Evolutionary conservation across 2,329 filamentous ascomycete genomes (phyloP).

Genomic region (Ophiostoma fasciatum): DNA sequence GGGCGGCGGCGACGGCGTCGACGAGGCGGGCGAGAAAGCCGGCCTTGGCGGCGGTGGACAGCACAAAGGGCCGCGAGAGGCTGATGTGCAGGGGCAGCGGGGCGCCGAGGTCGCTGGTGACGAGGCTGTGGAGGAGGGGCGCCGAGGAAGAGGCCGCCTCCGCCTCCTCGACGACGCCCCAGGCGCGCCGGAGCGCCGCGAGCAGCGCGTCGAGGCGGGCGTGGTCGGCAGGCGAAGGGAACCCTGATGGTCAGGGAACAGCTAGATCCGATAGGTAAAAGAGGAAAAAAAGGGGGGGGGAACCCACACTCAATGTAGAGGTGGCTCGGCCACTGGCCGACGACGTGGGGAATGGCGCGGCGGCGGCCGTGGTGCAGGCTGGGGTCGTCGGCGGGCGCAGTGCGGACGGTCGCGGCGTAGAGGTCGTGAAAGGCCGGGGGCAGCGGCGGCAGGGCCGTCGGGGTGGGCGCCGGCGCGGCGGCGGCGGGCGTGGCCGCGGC

Average conservation of each 20-base stretch:
- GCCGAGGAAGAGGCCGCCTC: too few species aligned
- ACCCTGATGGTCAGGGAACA: constrained; percentile 28
- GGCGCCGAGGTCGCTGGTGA: constrained; percentile 64
- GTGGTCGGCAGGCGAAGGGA: constrained; percentile 34
- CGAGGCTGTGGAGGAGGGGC: constrained; percentile 43
- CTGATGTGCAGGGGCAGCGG: constrained; percentile 80
- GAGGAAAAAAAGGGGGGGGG: not conserved
- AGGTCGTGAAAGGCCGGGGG: constrained; percentile 74
- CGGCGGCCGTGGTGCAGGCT: constrained; percentile 72
- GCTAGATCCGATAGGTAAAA: too few species aligned
- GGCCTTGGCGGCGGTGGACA: constrained; percentile 58
- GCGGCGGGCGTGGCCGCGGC: not conserved
- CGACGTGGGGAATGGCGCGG: constrained; percentile 66
- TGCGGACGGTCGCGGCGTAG: constrained; percentile 68
- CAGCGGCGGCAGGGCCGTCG: constrained; percentile 48
- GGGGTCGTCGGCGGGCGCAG: constrained; percentile 69
- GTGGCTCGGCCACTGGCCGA: constrained; percentile 87
- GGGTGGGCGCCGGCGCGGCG: not conserved
- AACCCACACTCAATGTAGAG: constrained; percentile 80
- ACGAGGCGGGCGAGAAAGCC: constrained; percentile 46
- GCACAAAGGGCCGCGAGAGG: constrained; percentile 65
- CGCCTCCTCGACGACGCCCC: constrained; percentile 14
- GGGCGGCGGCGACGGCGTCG: constrained; percentile 22
- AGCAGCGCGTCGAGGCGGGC: constrained; percentile 29
- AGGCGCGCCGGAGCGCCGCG: constrained; percentile 19